These are phyloP conservation scores for Penicillium robsamsonii DNA, from an alignment of 495 filamentous ascomycete genomes.

Conservation along the genomic window DNA sequence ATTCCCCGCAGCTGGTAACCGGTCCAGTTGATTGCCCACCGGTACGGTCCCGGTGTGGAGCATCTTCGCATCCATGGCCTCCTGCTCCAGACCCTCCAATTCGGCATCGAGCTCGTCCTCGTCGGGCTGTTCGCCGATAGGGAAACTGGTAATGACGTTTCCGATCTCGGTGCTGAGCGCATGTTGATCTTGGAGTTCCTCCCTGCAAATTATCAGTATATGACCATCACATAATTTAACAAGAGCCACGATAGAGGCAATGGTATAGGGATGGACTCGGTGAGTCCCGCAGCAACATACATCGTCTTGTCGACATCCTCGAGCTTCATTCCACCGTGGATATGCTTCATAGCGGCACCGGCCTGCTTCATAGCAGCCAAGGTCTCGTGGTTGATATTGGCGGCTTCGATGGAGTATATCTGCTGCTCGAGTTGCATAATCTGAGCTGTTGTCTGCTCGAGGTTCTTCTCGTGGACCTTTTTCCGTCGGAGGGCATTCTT, in stretches of 20 bases:
- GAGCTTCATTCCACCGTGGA: constrained; percentile 85
- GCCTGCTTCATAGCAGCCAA: constrained; percentile 91
- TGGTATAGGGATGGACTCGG: neutral
- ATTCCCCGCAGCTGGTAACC: constrained; percentile 68
- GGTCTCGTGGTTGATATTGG: constrained; percentile 98
- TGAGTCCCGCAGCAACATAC: constrained; percentile 53
- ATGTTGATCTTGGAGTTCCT: constrained; percentile 89
- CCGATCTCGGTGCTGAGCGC: constrained; percentile 89
- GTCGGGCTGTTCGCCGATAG: constrained; percentile 71
- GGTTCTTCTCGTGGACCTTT: constrained; percentile 86
- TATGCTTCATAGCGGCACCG: constrained; percentile 81
- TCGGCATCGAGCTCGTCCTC: constrained; percentile 82
- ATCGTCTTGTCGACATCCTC: constrained; percentile 94
- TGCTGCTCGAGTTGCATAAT: constrained; percentile 91
- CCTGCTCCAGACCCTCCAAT: constrained; percentile 75
- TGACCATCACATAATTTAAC: neutral
- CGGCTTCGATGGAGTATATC: constrained; percentile 94
- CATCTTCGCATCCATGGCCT: constrained; percentile 91
- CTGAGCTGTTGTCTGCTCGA: constrained; percentile 85
- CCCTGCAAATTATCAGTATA: constrained; percentile 53
- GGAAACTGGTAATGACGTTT: constrained; percentile 70
- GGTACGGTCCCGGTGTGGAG: constrained; percentile 79
- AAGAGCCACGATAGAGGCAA: neutral
- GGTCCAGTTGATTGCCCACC: constrained; percentile 65
- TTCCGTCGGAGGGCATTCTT: constrained; percentile 91